Conservation (phyloP, 2,329 filamentous ascomycete genomes). For the Cladorrhinum sp. region DNA sequence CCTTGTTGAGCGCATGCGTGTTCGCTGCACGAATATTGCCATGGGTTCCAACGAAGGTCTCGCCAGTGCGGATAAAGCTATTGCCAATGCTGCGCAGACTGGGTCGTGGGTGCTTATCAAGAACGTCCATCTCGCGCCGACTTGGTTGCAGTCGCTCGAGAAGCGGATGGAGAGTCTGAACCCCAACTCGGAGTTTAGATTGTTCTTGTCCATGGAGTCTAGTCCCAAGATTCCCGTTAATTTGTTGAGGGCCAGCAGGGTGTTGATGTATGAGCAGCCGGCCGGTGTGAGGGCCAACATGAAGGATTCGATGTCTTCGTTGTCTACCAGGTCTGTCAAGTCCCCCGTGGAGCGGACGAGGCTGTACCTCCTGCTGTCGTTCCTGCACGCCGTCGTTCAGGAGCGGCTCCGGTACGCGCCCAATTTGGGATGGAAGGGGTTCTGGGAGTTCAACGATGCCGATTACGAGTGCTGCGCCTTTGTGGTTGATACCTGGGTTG, state of each 20-base stretch:
- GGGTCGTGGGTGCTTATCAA: constrained; percentile 98
- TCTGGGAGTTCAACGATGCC: constrained; percentile 99
- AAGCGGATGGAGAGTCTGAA: constrained; percentile 96
- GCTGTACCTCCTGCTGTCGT: constrained; percentile 85
- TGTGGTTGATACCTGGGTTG: constrained; percentile 94
- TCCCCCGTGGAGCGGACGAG: constrained; percentile 87
- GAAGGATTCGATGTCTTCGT: constrained; percentile 89
- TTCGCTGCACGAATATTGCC: constrained; percentile 91
- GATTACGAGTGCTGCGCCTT: constrained; percentile 97
- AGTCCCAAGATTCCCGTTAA: constrained; percentile 97
- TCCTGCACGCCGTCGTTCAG: constrained; percentile 93
- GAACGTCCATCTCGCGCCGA: constrained; percentile 94
- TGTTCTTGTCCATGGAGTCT: constrained; percentile 98
- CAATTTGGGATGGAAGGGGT: constrained; percentile 92
- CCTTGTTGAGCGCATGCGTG: constrained; percentile 77
- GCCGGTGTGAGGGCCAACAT: constrained; percentile 96
- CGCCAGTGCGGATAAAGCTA: constrained; percentile 90
- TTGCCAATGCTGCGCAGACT: constrained; percentile 84
- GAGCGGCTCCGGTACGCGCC: constrained; percentile 93
- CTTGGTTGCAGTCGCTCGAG: constrained; percentile 95
- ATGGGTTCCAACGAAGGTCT: constrained; percentile 98
- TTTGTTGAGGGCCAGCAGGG: constrained; percentile 83
- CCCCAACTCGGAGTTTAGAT: constrained; percentile 84
- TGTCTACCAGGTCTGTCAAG: constrained; percentile 72
- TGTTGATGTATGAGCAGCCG: constrained; percentile 97